Base-by-base conservation (phyloP, 495 filamentous ascomycete genomes). In the Talaromyces thailandensis region DNA sequence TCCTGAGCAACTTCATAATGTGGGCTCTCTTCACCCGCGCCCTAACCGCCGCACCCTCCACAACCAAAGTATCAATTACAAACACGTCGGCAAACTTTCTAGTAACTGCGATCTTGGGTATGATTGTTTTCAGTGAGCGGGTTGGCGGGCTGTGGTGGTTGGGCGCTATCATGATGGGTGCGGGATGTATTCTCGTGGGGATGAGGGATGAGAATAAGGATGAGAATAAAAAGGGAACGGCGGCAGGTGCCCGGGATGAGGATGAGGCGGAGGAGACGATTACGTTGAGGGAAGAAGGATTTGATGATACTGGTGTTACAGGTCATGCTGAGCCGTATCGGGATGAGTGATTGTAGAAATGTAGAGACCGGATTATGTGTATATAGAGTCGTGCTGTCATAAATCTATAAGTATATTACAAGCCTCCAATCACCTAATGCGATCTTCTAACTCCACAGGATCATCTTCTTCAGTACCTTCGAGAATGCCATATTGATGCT, bases 71-170 rank as follows among this genome's bases (percentile, higher is more conserved):
- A 50, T 89, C 87, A 35, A 89, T 98, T 71, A 87, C 96, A 64
- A 98, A 98, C 70, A 96, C 93, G 4, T 88, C 89, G 25, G 79
- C 90, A 12, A 98, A 98, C 77, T 98, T 98, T 77, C 76, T 97
- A 66, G 69, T 94, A 59, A 96, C 93, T 1, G 94, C 94, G 9
- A 56, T 98, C n/a, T 73, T 96, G 25, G 92, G 94, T 0, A 82
- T 84, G 68, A 60, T 85, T 55, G 81, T 95, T 5, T 95, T 95
- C 71, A 68, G 78, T 21, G 91, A 95, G 75, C 68, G 73, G 6
- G 76, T 95, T 51, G 85, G 86, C 8, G 86, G 86, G 37, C 74
- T 94, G 53, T 98, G 93, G 93, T 97, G 90, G 88, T 68, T 90
- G 5, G 93, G 93, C 8, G 93, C 93, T 0, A 82, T 80, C 59